phyloP scores from a whole-genome alignment of 257 asterid species.

The Gentiana straminea region DNA sequence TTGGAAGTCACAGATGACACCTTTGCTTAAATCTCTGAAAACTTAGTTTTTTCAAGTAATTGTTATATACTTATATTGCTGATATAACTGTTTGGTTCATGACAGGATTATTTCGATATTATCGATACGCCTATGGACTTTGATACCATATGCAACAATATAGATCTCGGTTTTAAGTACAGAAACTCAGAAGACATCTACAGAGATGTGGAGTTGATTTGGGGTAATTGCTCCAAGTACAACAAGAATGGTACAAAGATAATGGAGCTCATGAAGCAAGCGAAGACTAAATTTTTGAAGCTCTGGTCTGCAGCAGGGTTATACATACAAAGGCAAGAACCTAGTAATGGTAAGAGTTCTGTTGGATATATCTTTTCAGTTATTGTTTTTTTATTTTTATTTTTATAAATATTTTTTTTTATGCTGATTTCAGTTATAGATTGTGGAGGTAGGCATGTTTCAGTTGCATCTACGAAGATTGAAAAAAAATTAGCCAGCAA shows the following conservation, averaged over 20 bases:
- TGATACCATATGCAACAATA: conserved; percentile 70
- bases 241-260: conserved; percentile 64
- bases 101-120: conserved; percentile 84
- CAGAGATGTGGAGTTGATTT: conserved; percentile 64
- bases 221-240: conserved; percentile 83
- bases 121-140: conserved; percentile 92
- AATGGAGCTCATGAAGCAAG: conserved; percentile 82
- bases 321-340: conserved; percentile 47
- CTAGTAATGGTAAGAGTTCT: conserved; percentile 29
- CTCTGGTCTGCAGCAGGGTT: conserved; percentile 69
- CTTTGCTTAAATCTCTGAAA: too few species aligned
- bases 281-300: conserved; percentile 59
- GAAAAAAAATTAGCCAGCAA: too few species aligned
- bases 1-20: too few species aligned
- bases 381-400: too few species aligned
- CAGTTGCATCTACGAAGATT: too few species aligned
- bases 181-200: conserved; percentile 61
- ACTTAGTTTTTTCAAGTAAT: neutral
- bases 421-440: too few species aligned
- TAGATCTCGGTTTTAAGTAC: conserved; percentile 68
- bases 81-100: conserved; percentile 1
- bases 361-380: neutral
- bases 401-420: too few species aligned
- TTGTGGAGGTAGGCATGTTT: too few species aligned
- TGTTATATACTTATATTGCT: too few species aligned